Conservation (phyloP, 257 asterid species). For the Nemophila menziesii region DNA sequence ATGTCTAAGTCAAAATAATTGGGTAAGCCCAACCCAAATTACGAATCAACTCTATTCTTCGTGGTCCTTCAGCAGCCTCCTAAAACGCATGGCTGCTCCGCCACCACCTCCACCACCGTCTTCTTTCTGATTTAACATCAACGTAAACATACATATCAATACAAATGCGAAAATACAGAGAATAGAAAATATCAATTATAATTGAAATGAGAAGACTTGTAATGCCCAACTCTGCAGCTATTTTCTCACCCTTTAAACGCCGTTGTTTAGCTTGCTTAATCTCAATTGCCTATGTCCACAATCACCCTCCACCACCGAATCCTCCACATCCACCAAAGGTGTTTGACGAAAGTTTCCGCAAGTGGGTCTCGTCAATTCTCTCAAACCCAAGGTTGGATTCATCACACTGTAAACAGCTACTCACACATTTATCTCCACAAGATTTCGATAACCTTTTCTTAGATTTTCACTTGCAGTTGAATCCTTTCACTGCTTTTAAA, state of each 20-base stretch:
- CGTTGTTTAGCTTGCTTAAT: not conserved
- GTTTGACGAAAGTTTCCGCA: slow-evolving; percentile 20
- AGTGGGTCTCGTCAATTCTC: slow-evolving; percentile 40
- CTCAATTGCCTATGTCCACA: slow-evolving; percentile 1
- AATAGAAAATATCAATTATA: too few relatives aligned
- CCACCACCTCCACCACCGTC: not conserved
- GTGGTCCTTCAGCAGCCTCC: not conserved
- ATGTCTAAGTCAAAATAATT: too few relatives aligned
- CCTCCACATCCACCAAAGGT: slow-evolving; percentile 19
- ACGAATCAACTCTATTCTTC: not conserved
- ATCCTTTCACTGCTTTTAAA: slow-evolving; percentile 52
- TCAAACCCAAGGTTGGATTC: slow-evolving; percentile 30
- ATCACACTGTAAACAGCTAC: slow-evolving; percentile 31
- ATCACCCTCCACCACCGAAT: slow-evolving; percentile 2
- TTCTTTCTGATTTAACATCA: not conserved
- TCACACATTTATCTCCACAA: slow-evolving; percentile 30
- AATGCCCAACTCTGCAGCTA: not conserved
- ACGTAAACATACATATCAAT: not conserved
- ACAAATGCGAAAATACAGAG: not conserved
- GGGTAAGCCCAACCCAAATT: not conserved
- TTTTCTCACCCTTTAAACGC: not conserved
- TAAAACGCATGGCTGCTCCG: not conserved
- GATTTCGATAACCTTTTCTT: slow-evolving; percentile 52
- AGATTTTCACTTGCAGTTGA: slow-evolving; percentile 37
- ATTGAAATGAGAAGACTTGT: not conserved